Evolutionary conservation across 2,329 filamentous ascomycete species (phyloP).

Genomic region (Fusarium chlamydosporum): DNA sequence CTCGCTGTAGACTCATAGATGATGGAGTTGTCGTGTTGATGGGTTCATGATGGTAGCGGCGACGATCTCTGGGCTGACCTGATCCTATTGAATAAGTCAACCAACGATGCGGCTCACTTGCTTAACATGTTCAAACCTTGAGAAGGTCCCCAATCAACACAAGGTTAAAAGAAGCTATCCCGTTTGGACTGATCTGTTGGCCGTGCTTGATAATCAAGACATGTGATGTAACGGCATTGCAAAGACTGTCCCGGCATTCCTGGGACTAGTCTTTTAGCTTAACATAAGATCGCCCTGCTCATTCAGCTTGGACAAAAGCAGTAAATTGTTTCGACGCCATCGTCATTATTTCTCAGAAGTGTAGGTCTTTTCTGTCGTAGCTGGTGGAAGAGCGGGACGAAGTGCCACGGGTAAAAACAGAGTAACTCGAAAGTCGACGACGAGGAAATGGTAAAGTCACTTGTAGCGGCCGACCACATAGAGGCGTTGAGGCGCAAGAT

Average conservation of each 20-base stretch:
- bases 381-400: constrained; percentile 10
- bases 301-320: constrained; percentile 9
- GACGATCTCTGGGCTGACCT: neutral
- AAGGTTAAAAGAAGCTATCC: constrained; percentile 14
- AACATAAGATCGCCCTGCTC: constrained; percentile 5
- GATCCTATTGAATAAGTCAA: constrained; percentile 16
- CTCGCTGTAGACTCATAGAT: constrained; percentile 6
- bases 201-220: constrained; percentile 6
- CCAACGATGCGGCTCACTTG: neutral
- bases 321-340: constrained; percentile 3
- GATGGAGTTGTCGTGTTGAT: constrained; percentile 7
- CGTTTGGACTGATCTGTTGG: neutral
- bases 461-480: constrained; percentile 12
- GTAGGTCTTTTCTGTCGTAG: neutral
- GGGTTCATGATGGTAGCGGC: constrained; percentile 1
- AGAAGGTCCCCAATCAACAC: neutral
- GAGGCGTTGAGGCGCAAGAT: constrained; percentile 34
- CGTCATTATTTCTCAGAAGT: constrained; percentile 4
- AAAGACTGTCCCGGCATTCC: constrained; percentile 8
- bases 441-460: constrained; percentile 8
- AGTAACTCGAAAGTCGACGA: constrained; percentile 15
- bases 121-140: constrained; percentile 26
- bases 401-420: constrained; percentile 26
- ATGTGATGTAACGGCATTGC: constrained; percentile 17
- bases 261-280: constrained; percentile 15